These are phyloP conservation scores for Vachellia pachyceras DNA, from an alignment of 306 rosid species.

Conservation along the genomic window DNA sequence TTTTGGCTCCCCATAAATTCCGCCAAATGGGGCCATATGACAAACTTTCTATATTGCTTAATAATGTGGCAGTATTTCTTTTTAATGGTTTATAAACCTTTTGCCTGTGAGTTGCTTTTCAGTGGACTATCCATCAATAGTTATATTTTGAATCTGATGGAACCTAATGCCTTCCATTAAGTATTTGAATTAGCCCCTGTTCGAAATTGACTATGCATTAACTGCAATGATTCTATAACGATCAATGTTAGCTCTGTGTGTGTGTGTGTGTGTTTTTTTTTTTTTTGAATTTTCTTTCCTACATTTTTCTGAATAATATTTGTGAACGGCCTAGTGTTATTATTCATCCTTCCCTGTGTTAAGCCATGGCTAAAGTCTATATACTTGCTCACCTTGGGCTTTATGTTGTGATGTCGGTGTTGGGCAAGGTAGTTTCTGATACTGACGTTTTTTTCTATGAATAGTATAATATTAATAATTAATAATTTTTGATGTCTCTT, in stretches of 20 bases:
- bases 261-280: too few relatives aligned
- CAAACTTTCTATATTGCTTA: not conserved
- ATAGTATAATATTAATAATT: not conserved
- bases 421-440: not conserved
- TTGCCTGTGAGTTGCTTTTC: not conserved
- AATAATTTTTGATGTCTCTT: not conserved
- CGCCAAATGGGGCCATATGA: too few relatives aligned
- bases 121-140: not conserved
- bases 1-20: too few relatives aligned
- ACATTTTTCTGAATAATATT: not conserved
- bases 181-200: conserved; percentile 6
- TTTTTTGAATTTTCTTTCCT: not conserved
- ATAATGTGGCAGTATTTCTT: not conserved
- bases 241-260: not conserved
- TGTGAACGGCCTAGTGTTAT: not conserved
- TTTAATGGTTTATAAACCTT: not conserved
- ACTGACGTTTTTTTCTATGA: not conserved
- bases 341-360: not conserved
- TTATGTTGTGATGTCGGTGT: not conserved
- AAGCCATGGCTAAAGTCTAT: not conserved
- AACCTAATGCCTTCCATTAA: conserved; percentile 1
- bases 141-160: not conserved
- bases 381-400: not conserved
- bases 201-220: conserved; percentile 19
- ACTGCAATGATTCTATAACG: not conserved